These are phyloP conservation scores for Phytophthora idaei DNA, from an alignment of 352 stramenopile genomes.

Conservation along the genomic window DNA sequence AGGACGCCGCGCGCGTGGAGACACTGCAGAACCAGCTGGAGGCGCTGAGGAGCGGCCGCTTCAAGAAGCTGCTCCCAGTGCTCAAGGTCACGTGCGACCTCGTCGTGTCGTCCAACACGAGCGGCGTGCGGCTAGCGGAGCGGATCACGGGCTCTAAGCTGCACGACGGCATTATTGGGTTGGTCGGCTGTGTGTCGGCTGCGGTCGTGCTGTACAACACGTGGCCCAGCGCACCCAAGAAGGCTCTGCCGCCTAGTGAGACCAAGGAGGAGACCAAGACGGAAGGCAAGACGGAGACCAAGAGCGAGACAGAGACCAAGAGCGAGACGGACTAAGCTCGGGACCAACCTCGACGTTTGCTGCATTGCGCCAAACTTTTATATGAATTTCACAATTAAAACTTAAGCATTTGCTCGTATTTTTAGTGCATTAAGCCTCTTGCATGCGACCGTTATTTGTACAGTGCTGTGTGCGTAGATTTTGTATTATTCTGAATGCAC, in stretches of 20 bases:
- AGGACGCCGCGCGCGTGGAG: constrained; percentile 59
- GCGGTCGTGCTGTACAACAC: constrained; percentile 86
- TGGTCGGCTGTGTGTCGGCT: constrained; percentile 80
- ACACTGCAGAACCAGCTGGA: constrained; percentile 67
- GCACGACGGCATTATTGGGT: constrained; percentile 85
- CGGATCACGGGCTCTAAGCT: constrained; percentile 81
- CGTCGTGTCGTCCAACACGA: constrained; percentile 87
- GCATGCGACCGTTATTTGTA: constrained; percentile 12
- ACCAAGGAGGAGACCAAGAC: constrained; percentile 13
- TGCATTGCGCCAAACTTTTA: constrained; percentile 1
- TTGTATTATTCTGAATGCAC: constrained; percentile 17
- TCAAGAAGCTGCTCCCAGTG: constrained; percentile 84
- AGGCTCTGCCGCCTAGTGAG: constrained; percentile 23
- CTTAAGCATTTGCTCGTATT: constrained; percentile 19
- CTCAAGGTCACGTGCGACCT: constrained; percentile 88
- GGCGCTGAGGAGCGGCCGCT: constrained; percentile 55
- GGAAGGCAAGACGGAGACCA: constrained; percentile 19
- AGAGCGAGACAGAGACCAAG: constrained; percentile 21
- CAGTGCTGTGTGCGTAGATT: neutral
- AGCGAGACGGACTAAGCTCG: constrained; percentile 16
- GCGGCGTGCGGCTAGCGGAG: constrained; percentile 75
- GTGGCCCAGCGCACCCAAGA: constrained; percentile 63
- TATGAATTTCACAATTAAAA: constrained; percentile 28
- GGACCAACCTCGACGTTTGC: too few species aligned
- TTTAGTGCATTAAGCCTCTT: constrained; percentile 4